Percentiles rank a stretch among this genome's conserved stretches.
Conservation (phyloP, 2,329 filamentous ascomycete species). For the Bipolaris zeicola region DNA sequence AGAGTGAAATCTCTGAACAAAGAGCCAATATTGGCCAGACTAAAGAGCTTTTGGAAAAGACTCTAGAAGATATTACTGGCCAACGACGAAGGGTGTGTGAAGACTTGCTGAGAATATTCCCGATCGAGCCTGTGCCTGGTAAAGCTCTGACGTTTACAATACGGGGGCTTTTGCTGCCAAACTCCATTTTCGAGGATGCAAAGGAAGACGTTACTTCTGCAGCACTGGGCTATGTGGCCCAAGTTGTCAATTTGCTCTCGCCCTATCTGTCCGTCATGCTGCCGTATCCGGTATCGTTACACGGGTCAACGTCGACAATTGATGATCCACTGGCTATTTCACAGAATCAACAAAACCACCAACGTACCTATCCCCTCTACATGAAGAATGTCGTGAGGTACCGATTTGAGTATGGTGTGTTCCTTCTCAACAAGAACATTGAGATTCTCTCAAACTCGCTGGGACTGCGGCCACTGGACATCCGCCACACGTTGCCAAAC, state of each 20-base stretch:
- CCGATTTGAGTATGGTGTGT: conserved; percentile 94
- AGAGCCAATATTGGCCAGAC: conserved; percentile 55
- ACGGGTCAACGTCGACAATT: conserved; percentile 76
- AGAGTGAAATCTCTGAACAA: conserved; percentile 65
- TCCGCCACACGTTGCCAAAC: conserved; percentile 90
- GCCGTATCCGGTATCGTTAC: conserved; percentile 76
- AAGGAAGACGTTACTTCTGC: conserved; percentile 77
- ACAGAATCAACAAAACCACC: conserved; percentile 38
- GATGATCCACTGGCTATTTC: conserved; percentile 70
- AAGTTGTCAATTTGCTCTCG: conserved; percentile 75
- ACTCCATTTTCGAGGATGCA: conserved; percentile 75
- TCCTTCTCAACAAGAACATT: conserved; percentile 95
- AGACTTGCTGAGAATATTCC: conserved; percentile 78
- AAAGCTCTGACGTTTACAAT: conserved; percentile 82
- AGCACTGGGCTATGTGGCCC: conserved; percentile 78
- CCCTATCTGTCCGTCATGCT: conserved; percentile 80
- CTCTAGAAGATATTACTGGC: conserved; percentile 72
- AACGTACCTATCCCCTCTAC: conserved; percentile 74
- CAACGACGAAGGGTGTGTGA: conserved; percentile 88
- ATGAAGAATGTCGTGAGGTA: conserved; percentile 74
- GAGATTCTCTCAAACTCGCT: conserved; percentile 69
- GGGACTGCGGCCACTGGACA: conserved; percentile 81
- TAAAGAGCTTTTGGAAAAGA: conserved; percentile 60
- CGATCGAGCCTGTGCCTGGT: conserved; percentile 70
- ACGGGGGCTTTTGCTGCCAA: conserved; percentile 76